Evolutionary conservation across 75 land plant genomes (phyloP), one percentile per base, ranked within the genome.

Genomic region (Pinus albicaulis): DNA sequence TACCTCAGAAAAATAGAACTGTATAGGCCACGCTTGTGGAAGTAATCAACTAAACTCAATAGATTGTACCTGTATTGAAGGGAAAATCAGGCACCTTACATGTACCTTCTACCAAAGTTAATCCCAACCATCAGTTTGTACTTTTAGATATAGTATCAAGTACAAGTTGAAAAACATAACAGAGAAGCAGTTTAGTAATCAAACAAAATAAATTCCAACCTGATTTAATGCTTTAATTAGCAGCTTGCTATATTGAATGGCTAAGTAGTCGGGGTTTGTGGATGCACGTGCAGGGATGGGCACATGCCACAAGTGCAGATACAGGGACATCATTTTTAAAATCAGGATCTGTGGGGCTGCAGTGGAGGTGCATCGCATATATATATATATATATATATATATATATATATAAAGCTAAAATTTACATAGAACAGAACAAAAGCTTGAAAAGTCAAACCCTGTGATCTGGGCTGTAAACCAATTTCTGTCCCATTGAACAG

Each of bases 1-100:
- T 83, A 94, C 99, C 99, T 89, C 22, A 90, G 72, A 82, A 97
- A 97, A 20, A 97, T 82, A 2, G 85, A 82, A 36, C 90, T 87
- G 69, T 92, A 94, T 26, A 94, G 72, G 60, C 98, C 99, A 58
- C 99, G 89, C 12, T 71, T 80, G 69, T 97, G 98, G 77, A 97
- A 97, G 77, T 97, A 92, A 80, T 94, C 98, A 56, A 92, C 82
- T 19, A 97, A 83, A 55, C 84, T 83, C 16, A 72, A 24, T 36
- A 97, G 76, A 66, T 97, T 97, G 75, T 97, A 97, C 78, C 99
- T 97, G 94, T 53, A 66, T 17, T 66, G 4, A 8, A 1, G 55
- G 12, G 55, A 12, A 66, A 36, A 8, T 66, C 70, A 66, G 44
- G 48, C 22, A 66, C 44, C 19, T 15, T 65, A 66, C 5, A 38